Percentiles rank a stretch among this genome's conserved stretches.
Conservation (phyloP, 768 basidiomycete species). For the Suillus fuscotomentosus region DNA sequence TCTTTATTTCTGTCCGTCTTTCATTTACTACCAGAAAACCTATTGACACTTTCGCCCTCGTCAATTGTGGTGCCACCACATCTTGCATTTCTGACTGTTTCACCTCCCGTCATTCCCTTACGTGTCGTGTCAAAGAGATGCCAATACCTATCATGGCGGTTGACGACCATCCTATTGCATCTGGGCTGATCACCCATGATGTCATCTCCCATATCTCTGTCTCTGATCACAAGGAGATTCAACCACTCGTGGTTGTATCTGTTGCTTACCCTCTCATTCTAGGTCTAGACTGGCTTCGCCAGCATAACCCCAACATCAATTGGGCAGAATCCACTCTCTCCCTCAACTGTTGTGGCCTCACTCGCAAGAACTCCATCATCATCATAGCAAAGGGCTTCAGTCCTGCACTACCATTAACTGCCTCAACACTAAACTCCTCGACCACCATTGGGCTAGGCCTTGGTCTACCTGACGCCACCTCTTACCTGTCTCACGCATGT, state of each 20-base stretch:
- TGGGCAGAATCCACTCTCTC: conserved; percentile 15
- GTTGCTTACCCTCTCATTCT: conserved; percentile 29
- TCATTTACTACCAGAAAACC: conserved; percentile 9
- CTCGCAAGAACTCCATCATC: conserved; percentile 16
- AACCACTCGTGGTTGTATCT: conserved; percentile 31
- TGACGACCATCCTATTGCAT: conserved; percentile 37
- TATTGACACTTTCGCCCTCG: conserved; percentile 31
- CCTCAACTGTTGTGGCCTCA: conserved; percentile 16
- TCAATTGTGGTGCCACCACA: conserved; percentile 36
- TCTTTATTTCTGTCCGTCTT: not conserved
- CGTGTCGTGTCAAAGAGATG: conserved; percentile 23
- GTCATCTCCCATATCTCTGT: conserved; percentile 29
- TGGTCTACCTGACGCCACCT: conserved; percentile 5
- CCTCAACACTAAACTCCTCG: not conserved
- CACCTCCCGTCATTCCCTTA: conserved; percentile 30
- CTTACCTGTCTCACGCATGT: no score
- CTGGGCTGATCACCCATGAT: conserved; percentile 40
- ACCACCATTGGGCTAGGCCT: conserved; percentile 8
- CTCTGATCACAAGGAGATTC: conserved; percentile 25
- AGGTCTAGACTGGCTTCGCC: conserved; percentile 2
- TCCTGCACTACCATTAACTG: conserved; percentile 29
- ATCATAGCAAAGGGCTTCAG: conserved; percentile 26
- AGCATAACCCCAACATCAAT: conserved; percentile 2
- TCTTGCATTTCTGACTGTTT: conserved; percentile 39
- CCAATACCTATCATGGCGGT: conserved; percentile 36